Evolutionary conservation across 2,329 filamentous ascomycete species (phyloP), one percentile per base, ranked within the genome.

Genomic region (Rachicladosporium sp.): DNA sequence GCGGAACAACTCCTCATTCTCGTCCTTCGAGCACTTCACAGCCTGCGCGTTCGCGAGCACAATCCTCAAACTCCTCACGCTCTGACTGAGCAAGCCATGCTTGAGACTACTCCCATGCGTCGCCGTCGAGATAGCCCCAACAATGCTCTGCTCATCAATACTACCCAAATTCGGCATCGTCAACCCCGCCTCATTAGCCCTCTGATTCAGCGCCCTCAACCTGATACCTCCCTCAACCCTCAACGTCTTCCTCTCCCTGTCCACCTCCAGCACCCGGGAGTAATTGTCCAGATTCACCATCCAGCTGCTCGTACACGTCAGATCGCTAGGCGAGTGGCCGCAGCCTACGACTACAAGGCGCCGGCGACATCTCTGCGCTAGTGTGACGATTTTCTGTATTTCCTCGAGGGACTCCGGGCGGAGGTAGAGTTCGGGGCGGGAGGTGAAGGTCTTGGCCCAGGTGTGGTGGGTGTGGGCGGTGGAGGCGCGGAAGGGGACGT

Each of bases 241-340:
- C 38, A 93, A 74, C 6, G 82, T 63, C 37, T 78, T 74, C 8
- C 70, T 78, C 31, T 74, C 68, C 37, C 61, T 63, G 55, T 93
- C 78, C 36, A 93, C 69, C 6, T 76, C 71, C 36, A 93, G 57
- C 23, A 96, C 73, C 39, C 73, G 69, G 56, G 76, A 77, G 64
- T 84, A 85, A 47, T 82, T 72, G 67, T 98, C 91, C 45, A 98
- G 75, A 59, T 95, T 96, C 50, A 96, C 69, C 57, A 95, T 78
- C 91, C 91, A 96, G 47, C 82, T 84, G 10, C 84, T 91, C 4
- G 88, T 93, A 63, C 86, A 93, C 4, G 89, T 96, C 33, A 98
- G 66, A 55, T 89, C 82, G 47, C 82, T 93, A 6, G 89, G 91
- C 40, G 88, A 95, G 66, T 98, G 89, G 41, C 80, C 86, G 52